These are phyloP conservation scores for Phytopythium oedochilum DNA, from an alignment of 352 stramenopile genomes.

Conservation along the genomic window DNA sequence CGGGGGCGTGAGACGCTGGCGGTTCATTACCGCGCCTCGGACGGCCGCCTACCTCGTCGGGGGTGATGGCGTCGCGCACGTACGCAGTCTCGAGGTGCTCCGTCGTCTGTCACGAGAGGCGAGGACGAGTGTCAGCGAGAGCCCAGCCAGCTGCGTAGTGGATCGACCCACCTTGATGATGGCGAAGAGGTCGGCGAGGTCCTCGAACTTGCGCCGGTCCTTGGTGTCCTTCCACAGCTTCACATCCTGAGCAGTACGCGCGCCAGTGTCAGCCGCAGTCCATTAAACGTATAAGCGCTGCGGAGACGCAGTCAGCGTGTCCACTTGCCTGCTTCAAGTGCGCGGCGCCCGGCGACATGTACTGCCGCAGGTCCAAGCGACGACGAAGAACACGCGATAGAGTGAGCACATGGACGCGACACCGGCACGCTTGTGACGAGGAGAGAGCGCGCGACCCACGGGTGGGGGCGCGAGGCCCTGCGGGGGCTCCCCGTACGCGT, in stretches of 20 bases:
- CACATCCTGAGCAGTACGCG: constrained; percentile 43
- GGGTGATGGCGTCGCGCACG: constrained; percentile 93
- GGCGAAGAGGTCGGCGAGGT: constrained; percentile 91
- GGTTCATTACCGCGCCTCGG: not conserved
- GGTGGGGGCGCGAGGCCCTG: not conserved
- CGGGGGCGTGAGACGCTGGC: not conserved
- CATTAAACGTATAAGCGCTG: no score
- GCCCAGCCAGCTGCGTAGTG: no score
- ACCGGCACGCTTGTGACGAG: not conserved
- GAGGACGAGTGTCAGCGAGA: not conserved
- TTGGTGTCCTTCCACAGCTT: constrained; percentile 83
- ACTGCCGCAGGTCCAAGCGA: not conserved
- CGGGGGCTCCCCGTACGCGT: constrained; percentile 1
- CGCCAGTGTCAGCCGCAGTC: not conserved
- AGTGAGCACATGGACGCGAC: not conserved
- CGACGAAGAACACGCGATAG: not conserved
- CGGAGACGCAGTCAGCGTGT: not conserved
- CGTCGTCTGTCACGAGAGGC: constrained; percentile 62
- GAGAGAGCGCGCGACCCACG: not conserved
- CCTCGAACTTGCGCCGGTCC: constrained; percentile 84
- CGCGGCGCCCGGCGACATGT: not conserved
- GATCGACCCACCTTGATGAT: constrained; percentile 90
- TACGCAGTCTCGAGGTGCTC: constrained; percentile 97
- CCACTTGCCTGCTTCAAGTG: not conserved
- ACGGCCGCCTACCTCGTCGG: constrained; percentile 63